Evolutionary conservation across 495 filamentous ascomycete species (phyloP), one percentile per base, ranked within the genome.

Genomic region (Rusavskia elegans): DNA sequence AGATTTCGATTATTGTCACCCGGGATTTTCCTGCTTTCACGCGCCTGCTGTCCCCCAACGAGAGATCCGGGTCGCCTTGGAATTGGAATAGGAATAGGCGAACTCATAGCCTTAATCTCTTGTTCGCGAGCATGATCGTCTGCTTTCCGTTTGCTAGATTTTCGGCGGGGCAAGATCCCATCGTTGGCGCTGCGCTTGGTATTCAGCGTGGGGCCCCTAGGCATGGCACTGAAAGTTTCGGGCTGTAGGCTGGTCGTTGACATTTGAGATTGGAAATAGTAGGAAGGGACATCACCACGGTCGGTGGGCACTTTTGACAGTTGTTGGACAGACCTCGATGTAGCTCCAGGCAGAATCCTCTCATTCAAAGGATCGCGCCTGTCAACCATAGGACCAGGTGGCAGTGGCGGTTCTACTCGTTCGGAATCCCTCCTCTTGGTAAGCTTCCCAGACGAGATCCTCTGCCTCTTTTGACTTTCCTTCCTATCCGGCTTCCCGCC

Each of bases 21-120:
- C n/a, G 72, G 74, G 30, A 76, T 65, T 57, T 78, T 80, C 54
- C 73, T 80, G 60, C 75, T 82, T 44, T 89, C 83, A 50, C 76
- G 74, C 56, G 77, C 77, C 55, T 80, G 64, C 7, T 77, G 71
- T 40, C 74, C 73, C 60, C 71, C 75, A 7, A 66, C 61, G 19
- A 77, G 72, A 11, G 76, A 69, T 11, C 74, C 71, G 2, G 77
- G 69, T 39, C 82, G 80, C 25, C 74, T 72, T 38, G 83, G 81
- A 44, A 80, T 73, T 16, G 78, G 73, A 40, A 87, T 76, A 29
- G 78, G 73, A 40, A 87, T 76, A 29, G 79, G 79, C 40, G 82
- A 75, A 52, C 71, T 83, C 81, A 95, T 83, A n/a, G 84, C 75
- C 53, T 80, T 81, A 57, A 95, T 87, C 66, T 95, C 87, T 50